phyloP scores from a whole-genome alignment of 2,329 filamentous ascomycete genomes.

The Fusarium acutatum region DNA sequence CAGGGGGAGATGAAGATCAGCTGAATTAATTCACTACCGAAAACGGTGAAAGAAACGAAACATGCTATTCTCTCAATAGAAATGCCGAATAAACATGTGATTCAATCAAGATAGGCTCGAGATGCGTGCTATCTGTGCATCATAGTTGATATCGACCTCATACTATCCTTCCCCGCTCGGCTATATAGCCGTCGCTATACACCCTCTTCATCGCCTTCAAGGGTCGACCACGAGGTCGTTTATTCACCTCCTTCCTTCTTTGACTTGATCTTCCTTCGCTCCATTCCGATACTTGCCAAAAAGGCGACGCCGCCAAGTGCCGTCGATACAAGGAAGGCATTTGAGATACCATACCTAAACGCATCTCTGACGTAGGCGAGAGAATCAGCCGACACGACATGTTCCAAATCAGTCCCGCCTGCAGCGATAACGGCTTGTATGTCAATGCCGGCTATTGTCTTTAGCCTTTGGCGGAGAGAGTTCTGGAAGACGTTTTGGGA shows the following conservation, averaged over 20 bases:
- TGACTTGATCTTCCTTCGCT: constrained; percentile 19
- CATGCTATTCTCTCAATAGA: not conserved
- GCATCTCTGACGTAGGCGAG: constrained; percentile 22
- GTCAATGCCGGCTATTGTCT: constrained; percentile 9
- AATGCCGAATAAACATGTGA: not conserved
- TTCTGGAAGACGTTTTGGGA: constrained; percentile 36
- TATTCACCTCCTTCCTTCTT: constrained; percentile 5
- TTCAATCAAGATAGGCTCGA: not conserved
- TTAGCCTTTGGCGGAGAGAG: not conserved
- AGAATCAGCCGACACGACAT: constrained; percentile 1
- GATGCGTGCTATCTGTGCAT: not conserved
- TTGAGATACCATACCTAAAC: constrained; percentile 25
- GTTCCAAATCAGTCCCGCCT: constrained; percentile 21
- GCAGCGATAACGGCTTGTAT: constrained; percentile 15
- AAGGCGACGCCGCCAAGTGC: constrained; percentile 27
- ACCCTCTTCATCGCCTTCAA: not conserved
- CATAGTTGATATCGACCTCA: not conserved
- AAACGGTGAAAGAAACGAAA: not conserved
- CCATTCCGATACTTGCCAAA: constrained; percentile 30
- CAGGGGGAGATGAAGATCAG: constrained; percentile 22
- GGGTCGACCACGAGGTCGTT: not conserved
- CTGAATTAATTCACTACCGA: not conserved
- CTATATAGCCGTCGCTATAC: constrained; percentile 1
- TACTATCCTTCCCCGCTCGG: not conserved
- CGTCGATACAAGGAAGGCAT: constrained; percentile 32